Evolutionary conservation across 108 stramenopile genomes (phyloP), one percentile per base, ranked within the genome.

Genomic region (Fistulifera pelliculosa): DNA sequence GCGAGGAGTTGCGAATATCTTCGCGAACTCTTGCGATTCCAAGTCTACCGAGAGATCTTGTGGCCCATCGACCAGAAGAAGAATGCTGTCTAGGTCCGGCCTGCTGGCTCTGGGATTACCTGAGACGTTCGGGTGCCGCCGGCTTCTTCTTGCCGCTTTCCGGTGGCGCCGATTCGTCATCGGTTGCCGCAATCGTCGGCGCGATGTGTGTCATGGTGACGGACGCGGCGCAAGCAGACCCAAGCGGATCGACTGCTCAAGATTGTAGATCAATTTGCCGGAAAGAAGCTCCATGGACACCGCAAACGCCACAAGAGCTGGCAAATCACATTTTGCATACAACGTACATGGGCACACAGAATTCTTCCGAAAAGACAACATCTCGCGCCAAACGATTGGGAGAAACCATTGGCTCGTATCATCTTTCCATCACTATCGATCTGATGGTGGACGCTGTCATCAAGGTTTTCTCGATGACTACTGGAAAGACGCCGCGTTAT

Each of bases 71-170:
- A 41, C 93, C 96, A 1, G 93, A 98, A 69, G 96, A 99, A 69
- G 96, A 99, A 69, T 98, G 97, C 62, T 94, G 85, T 58, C 58
- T 94, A 22, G 98, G 98, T 0, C 98, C 98, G 1, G 98, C 98
- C 19, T 97, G 96, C 75, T 99, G 98, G 98, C 69, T 99, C 31
- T 99, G 98, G 98, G 98, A 99, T 67, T 99, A 94, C 68, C 56
- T 97, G 54, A 77, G 98, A 23, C 66, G 96, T 18, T 81, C 83
- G 10, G 93, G 95, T 24, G 94, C 95, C 13, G 70, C 81, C 6
- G 98, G 98, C 0, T 99, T 88, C 56, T 86, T 99, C 41, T 75
- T 99, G 28, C 98, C 98, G 14, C 73, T 99, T 23, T 87, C 85
- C 61, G 97, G 98, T 24, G 98, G 98, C 23, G 98, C 98, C 16